Evolutionary conservation across 306 rosid species (phyloP), one percentile per base, ranked within the genome.

Genomic region (Sophora flavescens): DNA sequence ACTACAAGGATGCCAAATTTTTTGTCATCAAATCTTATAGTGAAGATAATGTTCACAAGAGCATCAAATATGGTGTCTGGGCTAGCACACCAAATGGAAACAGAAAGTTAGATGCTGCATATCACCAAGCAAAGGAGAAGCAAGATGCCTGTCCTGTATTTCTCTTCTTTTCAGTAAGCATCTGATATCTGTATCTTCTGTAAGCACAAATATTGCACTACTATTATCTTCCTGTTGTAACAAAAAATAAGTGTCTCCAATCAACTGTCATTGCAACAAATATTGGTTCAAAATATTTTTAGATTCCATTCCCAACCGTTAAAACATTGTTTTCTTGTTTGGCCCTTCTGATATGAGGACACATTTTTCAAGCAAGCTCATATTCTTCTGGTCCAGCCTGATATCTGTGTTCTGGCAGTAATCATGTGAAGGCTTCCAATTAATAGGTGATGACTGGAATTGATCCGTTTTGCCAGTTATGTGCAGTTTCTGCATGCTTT

Each of bases 41-140:
- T 52, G 97, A 92, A 82, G 97, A 92, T 76, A 92, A 92, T 81
- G 92, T 92, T 58, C 97, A 92, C 88, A 92, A 92, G 88, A 92
- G 97, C 68, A 92, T 92, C 79, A 92, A 92, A 68, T 92, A 92
- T 47, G 93, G 93, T 68, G 90, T 92, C 77, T 92, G 97, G 97
- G 97, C 97, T 60, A 92, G 97, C 73, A 92, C 97, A 45, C 95
- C 97, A 74, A 92, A 92, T 62, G 97, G 97, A 68, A 92, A 92
- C 78, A 89, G 87, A 81, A 92, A 92, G 84, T 77, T 92, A 64
- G 96, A 92, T 86, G 87, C 91, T 67, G 95, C 97, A 36, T 89
- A 83, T 85, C 80, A 80, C 62, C 93, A 89, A 84, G 89, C 91
- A 42, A 85, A 78, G 85, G 95, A 89, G 85, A 88, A 84, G 81